These are phyloP conservation scores for Collybiopsis confluens DNA, from an alignment of 768 basidiomycete genomes.

Conservation along the genomic window DNA sequence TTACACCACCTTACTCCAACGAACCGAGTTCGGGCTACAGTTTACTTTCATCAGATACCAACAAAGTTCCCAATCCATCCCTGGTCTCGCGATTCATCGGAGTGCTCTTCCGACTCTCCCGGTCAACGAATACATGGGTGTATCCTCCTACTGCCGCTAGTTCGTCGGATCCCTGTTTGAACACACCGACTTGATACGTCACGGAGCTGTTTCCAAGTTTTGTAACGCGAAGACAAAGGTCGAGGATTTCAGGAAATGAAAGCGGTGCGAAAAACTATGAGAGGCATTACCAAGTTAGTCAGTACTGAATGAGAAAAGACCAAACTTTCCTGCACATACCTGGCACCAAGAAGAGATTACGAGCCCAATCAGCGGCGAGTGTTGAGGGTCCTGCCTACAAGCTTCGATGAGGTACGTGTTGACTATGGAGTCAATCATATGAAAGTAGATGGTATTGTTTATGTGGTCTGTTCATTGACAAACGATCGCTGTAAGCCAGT, in stretches of 20 bases:
- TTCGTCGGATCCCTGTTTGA: slow-evolving; percentile 39
- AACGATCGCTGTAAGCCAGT: no score
- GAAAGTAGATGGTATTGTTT: slow-evolving; percentile 80
- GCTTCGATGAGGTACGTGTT: slow-evolving; percentile 72
- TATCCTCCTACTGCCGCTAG: slow-evolving; percentile 55
- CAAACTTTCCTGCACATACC: slow-evolving; percentile 24
- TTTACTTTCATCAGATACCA: not conserved
- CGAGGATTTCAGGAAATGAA: slow-evolving; percentile 67
- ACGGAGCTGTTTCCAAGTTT: slow-evolving; percentile 74
- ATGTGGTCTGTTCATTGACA: no score
- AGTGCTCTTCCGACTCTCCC: slow-evolving; percentile 50
- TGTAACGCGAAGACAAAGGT: slow-evolving; percentile 65
- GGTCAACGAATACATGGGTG: slow-evolving; percentile 82
- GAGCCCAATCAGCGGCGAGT: slow-evolving; percentile 60
- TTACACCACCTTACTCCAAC: no score
- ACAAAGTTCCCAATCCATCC: slow-evolving; percentile 37
- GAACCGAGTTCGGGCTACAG: not conserved
- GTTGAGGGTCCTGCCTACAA: slow-evolving; percentile 52
- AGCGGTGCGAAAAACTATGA: slow-evolving; percentile 72
- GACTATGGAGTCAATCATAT: slow-evolving; percentile 77
- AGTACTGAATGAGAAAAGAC: not conserved
- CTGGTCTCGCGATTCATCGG: slow-evolving; percentile 38
- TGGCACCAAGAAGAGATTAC: slow-evolving; percentile 77
- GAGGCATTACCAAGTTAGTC: no score
- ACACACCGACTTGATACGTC: slow-evolving; percentile 77